Evolutionary conservation across 2,329 filamentous ascomycete species (phyloP).

Genomic region (Neonectria sp.): DNA sequence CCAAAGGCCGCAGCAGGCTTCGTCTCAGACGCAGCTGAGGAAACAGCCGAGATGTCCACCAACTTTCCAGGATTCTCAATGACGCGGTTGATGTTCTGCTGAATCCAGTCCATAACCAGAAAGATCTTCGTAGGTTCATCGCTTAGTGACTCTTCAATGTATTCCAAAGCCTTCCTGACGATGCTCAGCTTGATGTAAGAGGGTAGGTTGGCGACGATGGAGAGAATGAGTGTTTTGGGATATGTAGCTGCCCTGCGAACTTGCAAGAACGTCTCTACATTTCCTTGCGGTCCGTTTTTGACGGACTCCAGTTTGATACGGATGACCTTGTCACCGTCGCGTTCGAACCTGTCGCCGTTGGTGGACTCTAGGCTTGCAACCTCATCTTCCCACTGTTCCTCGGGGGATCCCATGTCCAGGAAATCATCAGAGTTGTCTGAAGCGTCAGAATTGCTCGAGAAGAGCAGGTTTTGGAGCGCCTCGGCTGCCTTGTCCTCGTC

Average conservation of each 20-base stretch:
- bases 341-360: conserved; percentile 80
- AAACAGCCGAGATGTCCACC: conserved; percentile 85
- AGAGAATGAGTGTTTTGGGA: conserved; percentile 78
- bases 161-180: conserved; percentile 80
- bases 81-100: conserved; percentile 85
- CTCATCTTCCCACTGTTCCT: conserved; percentile 88
- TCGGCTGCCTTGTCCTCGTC: conserved; percentile 86
- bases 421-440: conserved; percentile 57
- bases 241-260: conserved; percentile 83
- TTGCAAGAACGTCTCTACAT: conserved; percentile 72
- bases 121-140: conserved; percentile 93
- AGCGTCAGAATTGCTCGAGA: conserved; percentile 35
- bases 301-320: conserved; percentile 76
- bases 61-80: conserved; percentile 88
- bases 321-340: conserved; percentile 74
- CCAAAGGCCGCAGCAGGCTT: conserved; percentile 49
- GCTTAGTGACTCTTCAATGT: conserved; percentile 78
- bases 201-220: conserved; percentile 80
- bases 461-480: conserved; percentile 75
- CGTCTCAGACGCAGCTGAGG: conserved; percentile 76
- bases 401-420: conserved; percentile 64
- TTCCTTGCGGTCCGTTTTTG: conserved; percentile 63
- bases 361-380: conserved; percentile 88
- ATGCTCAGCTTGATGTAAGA: conserved; percentile 95
- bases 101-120: conserved; percentile 91